These are phyloP conservation scores for Ascochyta rabiei DNA, from an alignment of 2,329 filamentous ascomycete genomes.

Conservation along the genomic window DNA sequence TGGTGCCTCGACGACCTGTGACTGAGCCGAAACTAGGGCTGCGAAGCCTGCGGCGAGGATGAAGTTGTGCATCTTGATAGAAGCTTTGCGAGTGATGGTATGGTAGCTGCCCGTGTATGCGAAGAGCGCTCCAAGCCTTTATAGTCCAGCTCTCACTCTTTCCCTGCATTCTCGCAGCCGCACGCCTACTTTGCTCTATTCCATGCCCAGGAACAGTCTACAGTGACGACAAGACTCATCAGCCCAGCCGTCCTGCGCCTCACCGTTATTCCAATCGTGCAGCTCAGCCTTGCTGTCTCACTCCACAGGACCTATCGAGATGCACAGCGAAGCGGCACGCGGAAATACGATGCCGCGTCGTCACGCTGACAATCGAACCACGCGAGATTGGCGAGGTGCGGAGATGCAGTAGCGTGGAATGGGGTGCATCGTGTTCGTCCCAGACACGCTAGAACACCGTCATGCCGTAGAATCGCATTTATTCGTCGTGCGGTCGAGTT, in stretches of 20 bases:
- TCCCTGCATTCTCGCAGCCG: not conserved
- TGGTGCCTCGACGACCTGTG: conserved; percentile 25
- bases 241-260: not conserved
- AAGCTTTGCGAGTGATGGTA: not conserved
- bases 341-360: not conserved
- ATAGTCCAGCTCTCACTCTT: not conserved
- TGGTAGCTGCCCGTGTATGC: too few relatives aligned
- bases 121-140: not conserved
- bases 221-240: conserved; percentile 11
- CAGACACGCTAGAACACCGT: not conserved
- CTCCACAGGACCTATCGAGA: not conserved
- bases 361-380: conserved; percentile 1
- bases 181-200: not conserved
- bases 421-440: not conserved
- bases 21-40: conserved; percentile 16
- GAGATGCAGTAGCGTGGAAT: not conserved
- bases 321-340: not conserved
- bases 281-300: not conserved
- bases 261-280: not conserved
- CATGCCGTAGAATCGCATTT: not conserved
- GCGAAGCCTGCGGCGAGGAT: conserved; percentile 20
- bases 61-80: not conserved
- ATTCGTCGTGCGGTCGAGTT: not conserved
- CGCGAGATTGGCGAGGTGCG: conserved; percentile 3
- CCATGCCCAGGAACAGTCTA: not conserved